Evolutionary conservation across 345 rosid genomes (phyloP).

Genomic region (Eucalyptus tenuipes): DNA sequence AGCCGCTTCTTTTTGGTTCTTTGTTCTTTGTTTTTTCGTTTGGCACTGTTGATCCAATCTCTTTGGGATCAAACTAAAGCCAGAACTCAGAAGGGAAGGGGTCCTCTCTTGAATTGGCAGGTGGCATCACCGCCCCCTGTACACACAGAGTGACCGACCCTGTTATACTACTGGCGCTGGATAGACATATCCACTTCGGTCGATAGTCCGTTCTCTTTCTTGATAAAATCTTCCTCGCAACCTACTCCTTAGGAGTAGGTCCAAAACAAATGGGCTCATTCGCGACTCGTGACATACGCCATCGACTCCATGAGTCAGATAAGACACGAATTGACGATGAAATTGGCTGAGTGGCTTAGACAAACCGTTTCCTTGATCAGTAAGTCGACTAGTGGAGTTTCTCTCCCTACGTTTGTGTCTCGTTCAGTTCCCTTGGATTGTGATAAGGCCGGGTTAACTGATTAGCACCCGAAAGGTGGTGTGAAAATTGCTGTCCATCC

Average conservation of each 20-base stretch:
- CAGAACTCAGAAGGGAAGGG: background rate
- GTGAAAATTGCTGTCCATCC: background rate
- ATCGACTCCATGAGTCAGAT: background rate
- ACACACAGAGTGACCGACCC: background rate
- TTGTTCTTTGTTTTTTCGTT: background rate
- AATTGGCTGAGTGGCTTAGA: background rate
- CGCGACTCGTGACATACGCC: background rate
- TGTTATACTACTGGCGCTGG: background rate
- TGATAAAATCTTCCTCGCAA: background rate
- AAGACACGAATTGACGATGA: background rate
- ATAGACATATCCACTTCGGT: background rate
- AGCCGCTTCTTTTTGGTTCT: background rate
- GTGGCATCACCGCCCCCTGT: background rate
- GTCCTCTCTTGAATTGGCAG: background rate
- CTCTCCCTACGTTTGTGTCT: background rate
- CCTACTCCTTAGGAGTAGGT: background rate
- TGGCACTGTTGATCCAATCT: background rate
- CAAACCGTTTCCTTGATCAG: background rate
- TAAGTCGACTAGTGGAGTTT: background rate
- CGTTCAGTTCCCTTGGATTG: background rate
- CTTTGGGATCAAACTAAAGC: background rate
- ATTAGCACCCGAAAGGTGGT: background rate
- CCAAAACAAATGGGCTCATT: background rate
- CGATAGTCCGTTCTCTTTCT: background rate
- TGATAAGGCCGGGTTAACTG: background rate